phyloP scores from a whole-genome alignment of 345 rosid genomes.

The Linum tenue region DNA sequence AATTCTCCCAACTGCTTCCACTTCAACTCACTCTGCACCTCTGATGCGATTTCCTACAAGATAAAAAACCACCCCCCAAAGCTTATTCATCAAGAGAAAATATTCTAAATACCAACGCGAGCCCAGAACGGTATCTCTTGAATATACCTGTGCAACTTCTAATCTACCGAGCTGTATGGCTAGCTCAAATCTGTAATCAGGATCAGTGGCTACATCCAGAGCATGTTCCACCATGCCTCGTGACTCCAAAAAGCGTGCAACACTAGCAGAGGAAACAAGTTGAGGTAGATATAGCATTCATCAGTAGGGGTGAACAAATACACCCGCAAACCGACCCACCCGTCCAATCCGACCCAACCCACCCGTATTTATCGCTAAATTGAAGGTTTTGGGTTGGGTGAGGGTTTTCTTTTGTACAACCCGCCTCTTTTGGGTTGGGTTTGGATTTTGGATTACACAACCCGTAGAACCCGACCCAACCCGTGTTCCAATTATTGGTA shows the following conservation, averaged over 20 bases:
- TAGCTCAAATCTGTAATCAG: conserved; percentile 90
- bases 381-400: too few relatives aligned
- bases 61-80: conserved; percentile 5
- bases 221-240: conserved; percentile 96
- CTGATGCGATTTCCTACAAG: conserved; percentile 72
- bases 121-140: conserved; percentile 5
- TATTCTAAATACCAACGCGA: not conserved
- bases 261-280: conserved; percentile 42
- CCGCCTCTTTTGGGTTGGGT: too few relatives aligned
- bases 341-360: too few relatives aligned
- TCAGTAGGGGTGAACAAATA: not conserved
- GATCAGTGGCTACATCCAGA: conserved; percentile 91
- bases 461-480: too few relatives aligned
- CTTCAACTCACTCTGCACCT: conserved; percentile 80
- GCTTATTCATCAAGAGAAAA: not conserved
- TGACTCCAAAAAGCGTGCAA: conserved; percentile 97
- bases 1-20: conserved; percentile 99
- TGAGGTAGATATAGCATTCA: conserved; percentile 6
- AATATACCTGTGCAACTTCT: conserved; percentile 78
- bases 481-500: too few relatives aligned
- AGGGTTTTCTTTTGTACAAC: too few relatives aligned
- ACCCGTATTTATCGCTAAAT: too few relatives aligned
- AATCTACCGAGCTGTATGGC: conserved; percentile 93
- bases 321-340: too few relatives aligned
- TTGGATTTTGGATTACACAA: too few relatives aligned